Conservation (phyloP, 23 red algal genomes). For the Gracilaria caudata region DNA sequence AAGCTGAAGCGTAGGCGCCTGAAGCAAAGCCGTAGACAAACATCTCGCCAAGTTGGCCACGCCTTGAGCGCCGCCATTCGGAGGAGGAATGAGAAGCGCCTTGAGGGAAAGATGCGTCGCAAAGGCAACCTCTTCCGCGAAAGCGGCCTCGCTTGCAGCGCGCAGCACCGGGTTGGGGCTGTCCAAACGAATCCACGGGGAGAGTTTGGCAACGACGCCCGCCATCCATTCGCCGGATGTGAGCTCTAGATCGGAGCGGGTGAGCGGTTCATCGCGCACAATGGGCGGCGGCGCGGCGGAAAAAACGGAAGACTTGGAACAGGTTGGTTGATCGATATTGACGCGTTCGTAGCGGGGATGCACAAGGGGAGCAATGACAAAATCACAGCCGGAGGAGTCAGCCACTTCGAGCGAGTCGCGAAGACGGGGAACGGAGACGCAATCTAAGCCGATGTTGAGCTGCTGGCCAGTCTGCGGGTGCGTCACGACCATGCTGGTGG, state of each 20-base stretch:
- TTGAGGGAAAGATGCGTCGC: slow-evolving; percentile 73
- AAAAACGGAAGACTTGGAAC: slow-evolving; percentile 24
- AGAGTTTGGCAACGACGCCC: slow-evolving; percentile 81
- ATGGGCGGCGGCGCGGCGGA: slow-evolving; percentile 44
- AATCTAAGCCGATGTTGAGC: slow-evolving; percentile 79
- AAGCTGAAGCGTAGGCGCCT: slow-evolving; percentile 46
- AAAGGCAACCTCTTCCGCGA: slow-evolving; percentile 76
- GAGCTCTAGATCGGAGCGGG: slow-evolving; percentile 85
- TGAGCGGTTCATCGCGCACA: slow-evolving; percentile 74
- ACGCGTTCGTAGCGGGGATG: slow-evolving; percentile 82
- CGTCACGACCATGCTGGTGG: slow-evolving; percentile 74
- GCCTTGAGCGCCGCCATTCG: slow-evolving; percentile 45
- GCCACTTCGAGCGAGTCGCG: slow-evolving; percentile 59
- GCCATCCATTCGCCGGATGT: slow-evolving; percentile 77
- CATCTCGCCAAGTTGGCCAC: slow-evolving; percentile 75
- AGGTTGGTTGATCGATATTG: slow-evolving; percentile 6
- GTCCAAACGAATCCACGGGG: slow-evolving; percentile 72
- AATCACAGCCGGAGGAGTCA: slow-evolving; percentile 74
- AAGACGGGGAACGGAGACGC: slow-evolving; percentile 69
- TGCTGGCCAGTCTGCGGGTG: slow-evolving; percentile 84
- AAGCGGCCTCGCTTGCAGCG: slow-evolving; percentile 60
- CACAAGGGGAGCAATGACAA: slow-evolving; percentile 72
- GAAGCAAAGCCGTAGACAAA: slow-evolving; percentile 52
- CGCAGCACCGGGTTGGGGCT: slow-evolving; percentile 46
- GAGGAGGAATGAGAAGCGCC: slow-evolving; percentile 72